phyloP scores from a whole-genome alignment of 176 grass and related monocot genomes.

The Poa pratensis region DNA sequence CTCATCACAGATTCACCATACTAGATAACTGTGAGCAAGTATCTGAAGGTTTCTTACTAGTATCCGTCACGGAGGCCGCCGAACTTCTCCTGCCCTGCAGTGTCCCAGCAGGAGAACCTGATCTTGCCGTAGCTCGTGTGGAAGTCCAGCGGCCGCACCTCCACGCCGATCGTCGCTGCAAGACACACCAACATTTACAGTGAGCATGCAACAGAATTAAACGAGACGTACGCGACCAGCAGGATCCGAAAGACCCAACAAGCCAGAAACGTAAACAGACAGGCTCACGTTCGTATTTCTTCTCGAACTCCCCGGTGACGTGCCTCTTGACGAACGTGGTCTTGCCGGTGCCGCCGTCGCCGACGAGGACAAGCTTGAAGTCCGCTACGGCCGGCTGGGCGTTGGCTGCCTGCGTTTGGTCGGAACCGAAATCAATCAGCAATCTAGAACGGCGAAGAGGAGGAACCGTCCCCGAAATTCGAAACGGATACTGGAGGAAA shows the following conservation, averaged over 20 bases:
- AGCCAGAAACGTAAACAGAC: not conserved
- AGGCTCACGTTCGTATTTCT: conserved; percentile 74
- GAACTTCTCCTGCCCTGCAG: conserved; percentile 80
- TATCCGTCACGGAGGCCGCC: conserved; percentile 80
- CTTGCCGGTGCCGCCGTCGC: conserved; percentile 86
- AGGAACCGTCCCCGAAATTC: not conserved
- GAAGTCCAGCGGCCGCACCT: conserved; percentile 74
- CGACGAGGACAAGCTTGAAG: conserved; percentile 81
- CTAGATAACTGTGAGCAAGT: not conserved
- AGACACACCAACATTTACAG: not conserved
- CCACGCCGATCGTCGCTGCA: conserved; percentile 81
- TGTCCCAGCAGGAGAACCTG: conserved; percentile 77
- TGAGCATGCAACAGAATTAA: not conserved
- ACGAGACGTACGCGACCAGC: not conserved
- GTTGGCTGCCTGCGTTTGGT: conserved; percentile 18
- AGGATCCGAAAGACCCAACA: not conserved
- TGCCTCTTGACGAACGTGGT: conserved; percentile 92
- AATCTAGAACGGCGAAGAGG: not conserved
- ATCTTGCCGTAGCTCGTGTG: conserved; percentile 61
- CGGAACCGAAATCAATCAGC: not conserved
- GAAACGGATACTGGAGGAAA: not conserved
- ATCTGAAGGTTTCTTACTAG: conserved; percentile 57
- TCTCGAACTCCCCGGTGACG: conserved; percentile 79
- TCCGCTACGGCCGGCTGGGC: not conserved
- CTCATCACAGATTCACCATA: not conserved